Base-by-base conservation (phyloP, 495 filamentous ascomycete species). In the Glutinoglossum americanum region DNA sequence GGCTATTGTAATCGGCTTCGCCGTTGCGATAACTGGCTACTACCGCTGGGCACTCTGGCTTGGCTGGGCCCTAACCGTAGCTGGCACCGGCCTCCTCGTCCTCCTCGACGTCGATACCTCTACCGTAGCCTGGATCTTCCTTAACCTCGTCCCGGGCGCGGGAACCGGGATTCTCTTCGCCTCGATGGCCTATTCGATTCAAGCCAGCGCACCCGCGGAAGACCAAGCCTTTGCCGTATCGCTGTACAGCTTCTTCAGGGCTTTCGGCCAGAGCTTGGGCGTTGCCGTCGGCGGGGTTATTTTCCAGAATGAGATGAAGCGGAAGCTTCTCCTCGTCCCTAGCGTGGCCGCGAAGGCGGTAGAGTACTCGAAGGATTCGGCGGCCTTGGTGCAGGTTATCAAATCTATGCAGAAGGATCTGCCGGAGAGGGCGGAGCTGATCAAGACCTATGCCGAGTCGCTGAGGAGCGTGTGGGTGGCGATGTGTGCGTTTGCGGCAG, bases 181-280 rank as follows among this genome's bases (percentile, higher is more conserved):
- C 3, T 65, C 70, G 15, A 68, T 78, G 59, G 73, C 72, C 44
- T 71, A 78, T 33, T 70, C 71, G 13, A 70, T 74, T 15, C 80
- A 82, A 66, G 80, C 77, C 17, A 64, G 74, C 32, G 67, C 73
- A 28, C 61, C 61, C 0, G 65, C 65, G 35, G 68, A 70, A 23
- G 73, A 80, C 44, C 70, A 74, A 54, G 76, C 74, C 13, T 73
- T 76, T 26, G 78, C 77, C 0, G 72, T 75, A 1, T 72, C 72
- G 60, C 74, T 82, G 64, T 80, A 80, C 58, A 72, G 74, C 25
- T 81, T 83, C 56, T 69, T 77, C 57, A 72, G 80, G 0, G 72
- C 74, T 0, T 72, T 80, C 64, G 82, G 82, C n/a, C 81, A 83
- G 74, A 75, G 77, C 10, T 60, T 82, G 23, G 80, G 81, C 3